Evolutionary conservation across 2,329 filamentous ascomycete species (phyloP).

Genomic region (Ophiocordyceps unilateralis): DNA sequence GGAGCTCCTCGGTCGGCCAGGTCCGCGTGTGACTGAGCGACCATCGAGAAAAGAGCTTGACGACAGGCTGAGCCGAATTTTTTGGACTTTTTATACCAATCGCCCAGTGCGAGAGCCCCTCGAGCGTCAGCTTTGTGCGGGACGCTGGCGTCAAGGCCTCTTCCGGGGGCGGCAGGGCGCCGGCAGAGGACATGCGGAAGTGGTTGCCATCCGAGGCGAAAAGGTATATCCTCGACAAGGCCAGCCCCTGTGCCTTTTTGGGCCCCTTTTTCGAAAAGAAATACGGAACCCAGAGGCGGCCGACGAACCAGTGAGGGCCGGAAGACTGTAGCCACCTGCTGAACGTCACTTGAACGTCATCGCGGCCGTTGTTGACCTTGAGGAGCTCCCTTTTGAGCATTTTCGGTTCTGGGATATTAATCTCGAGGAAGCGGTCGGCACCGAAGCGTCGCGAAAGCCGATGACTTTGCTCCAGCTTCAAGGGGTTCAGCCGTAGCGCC

Average conservation of each 20-base stretch:
- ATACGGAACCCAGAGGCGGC: conserved; percentile 30
- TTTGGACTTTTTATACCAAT: conserved; percentile 20
- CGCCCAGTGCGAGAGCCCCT: conserved; percentile 33
- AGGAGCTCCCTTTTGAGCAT: conserved; percentile 9
- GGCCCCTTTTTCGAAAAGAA: conserved; percentile 19
- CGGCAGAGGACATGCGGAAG: conserved; percentile 12
- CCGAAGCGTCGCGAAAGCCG: conserved; percentile 39
- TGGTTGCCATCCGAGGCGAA: conserved; percentile 35
- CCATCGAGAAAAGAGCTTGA: conserved; percentile 43
- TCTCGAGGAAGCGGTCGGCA: conserved; percentile 38
- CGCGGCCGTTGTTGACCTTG: conserved; percentile 8
- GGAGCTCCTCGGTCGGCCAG: conserved; percentile 25
- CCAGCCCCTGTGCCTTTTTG: conserved; percentile 12
- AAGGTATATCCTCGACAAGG: conserved; percentile 23
- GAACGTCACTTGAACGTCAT: neutral
- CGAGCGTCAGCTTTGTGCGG: conserved; percentile 18
- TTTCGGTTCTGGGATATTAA: conserved; percentile 29
- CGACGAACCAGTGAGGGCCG: conserved; percentile 23
- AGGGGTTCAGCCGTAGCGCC: conserved; percentile 25
- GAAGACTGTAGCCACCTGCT: neutral
- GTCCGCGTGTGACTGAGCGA: conserved; percentile 28
- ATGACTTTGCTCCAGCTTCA: conserved; percentile 30
- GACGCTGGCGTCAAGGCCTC: conserved; percentile 6
- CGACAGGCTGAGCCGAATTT: conserved; percentile 27
- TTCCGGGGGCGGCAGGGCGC: conserved; percentile 7